A percentile compares a stretch with the other conserved stretches of the same genome.
These are phyloP conservation scores for Penicillium canariense DNA, from an alignment of 495 filamentous ascomycete genomes.

Conservation along the genomic window DNA sequence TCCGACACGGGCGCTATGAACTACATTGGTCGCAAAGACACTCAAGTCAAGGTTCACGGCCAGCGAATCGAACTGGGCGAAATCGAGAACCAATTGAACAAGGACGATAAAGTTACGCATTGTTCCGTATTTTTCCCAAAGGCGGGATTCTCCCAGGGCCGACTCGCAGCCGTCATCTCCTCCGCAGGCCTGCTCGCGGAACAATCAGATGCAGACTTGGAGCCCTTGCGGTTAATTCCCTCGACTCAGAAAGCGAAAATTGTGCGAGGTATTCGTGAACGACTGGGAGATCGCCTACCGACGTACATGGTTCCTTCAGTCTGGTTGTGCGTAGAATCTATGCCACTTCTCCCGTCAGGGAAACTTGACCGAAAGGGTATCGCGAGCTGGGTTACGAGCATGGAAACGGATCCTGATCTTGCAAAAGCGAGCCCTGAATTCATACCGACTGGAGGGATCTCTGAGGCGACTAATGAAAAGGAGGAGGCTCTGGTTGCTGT, in stretches of 20 bases:
- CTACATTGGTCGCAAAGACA: constrained; percentile 63
- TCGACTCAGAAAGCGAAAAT: constrained; percentile 23
- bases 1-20: constrained; percentile 55
- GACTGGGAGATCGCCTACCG: constrained; percentile 36
- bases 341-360: constrained; percentile 51
- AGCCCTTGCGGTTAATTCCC: constrained; percentile 27
- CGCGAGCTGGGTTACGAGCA: constrained; percentile 30
- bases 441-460: constrained; percentile 5
- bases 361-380: constrained; percentile 52
- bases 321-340: constrained; percentile 47
- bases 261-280: constrained; percentile 31
- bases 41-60: constrained; percentile 66
- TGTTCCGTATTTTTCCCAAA: constrained; percentile 45
- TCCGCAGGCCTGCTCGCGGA: constrained; percentile 25
- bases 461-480: constrained; percentile 27
- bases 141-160: constrained; percentile 37
- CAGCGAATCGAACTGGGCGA: constrained; percentile 66
- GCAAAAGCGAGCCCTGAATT: neutral
- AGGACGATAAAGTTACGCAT: constrained; percentile 33
- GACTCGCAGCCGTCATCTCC: constrained; percentile 40
- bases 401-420: constrained; percentile 33
- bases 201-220: constrained; percentile 20
- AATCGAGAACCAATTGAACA: constrained; percentile 54
- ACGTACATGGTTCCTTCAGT: constrained; percentile 57
- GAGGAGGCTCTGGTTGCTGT: constrained; percentile 42